These are phyloP conservation scores for Plasmopara muralis DNA, from an alignment of 352 stramenopile species.

Conservation along the genomic window DNA sequence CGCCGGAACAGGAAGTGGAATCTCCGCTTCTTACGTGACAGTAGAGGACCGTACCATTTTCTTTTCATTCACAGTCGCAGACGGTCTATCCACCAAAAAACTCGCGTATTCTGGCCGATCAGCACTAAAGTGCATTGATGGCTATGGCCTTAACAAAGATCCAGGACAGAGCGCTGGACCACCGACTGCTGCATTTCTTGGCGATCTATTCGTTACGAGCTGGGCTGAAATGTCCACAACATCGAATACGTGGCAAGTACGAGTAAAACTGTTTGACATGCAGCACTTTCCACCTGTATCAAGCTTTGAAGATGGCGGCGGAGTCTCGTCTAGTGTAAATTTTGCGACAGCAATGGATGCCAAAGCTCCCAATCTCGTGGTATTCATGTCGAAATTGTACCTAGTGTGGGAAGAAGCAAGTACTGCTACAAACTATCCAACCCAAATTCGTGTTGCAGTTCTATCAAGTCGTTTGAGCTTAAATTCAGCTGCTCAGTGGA, in stretches of 20 bases:
- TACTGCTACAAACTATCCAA: conserved; percentile 21
- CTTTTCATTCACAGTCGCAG: conserved; percentile 41
- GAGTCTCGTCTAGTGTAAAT: conserved; percentile 29
- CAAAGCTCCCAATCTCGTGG: conserved; percentile 23
- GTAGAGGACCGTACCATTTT: conserved; percentile 39
- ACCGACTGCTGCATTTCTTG: conserved; percentile 22
- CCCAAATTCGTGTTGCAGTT: conserved; percentile 42
- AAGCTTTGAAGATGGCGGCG: conserved; percentile 39
- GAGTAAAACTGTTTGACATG: conserved; percentile 36
- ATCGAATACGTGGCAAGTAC: conserved; percentile 29
- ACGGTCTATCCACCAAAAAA: conserved; percentile 34
- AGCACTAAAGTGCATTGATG: conserved; percentile 38
- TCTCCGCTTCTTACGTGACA: conserved; percentile 23
- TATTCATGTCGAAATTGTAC: conserved; percentile 31
- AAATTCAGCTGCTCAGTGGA: conserved; percentile 27
- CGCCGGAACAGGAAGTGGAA: conserved; percentile 21
- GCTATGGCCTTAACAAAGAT: conserved; percentile 44
- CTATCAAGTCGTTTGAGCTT: conserved; percentile 23
- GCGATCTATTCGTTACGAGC: conserved; percentile 29
- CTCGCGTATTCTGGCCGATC: conserved; percentile 36
- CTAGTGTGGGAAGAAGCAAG: conserved; percentile 47
- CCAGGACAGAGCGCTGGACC: conserved; percentile 18
- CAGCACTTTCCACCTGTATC: conserved; percentile 27
- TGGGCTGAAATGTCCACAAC: conserved; percentile 40
- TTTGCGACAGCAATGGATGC: conserved; percentile 37